A percentile compares a stretch with the other conserved stretches of the same genome.
phyloP scores from a whole-genome alignment of 2,329 filamentous ascomycete species.

The Phoma sp. region DNA sequence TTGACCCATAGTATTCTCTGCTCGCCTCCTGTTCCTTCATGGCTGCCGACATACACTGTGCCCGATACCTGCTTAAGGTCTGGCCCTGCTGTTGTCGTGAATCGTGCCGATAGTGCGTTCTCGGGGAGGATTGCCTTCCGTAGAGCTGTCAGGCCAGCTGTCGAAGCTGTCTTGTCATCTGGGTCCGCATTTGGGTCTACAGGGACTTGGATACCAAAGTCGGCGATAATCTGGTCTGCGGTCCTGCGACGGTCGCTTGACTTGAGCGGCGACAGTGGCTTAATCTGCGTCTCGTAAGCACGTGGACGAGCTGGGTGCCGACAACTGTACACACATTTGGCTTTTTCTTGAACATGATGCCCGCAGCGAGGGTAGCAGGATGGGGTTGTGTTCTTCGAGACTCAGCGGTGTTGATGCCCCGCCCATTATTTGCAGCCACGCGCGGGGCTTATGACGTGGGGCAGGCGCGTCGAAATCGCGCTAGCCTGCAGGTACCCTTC shows the following conservation, averaged over 20 bases:
- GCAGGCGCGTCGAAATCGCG: constrained; percentile 6
- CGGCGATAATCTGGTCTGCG: constrained; percentile 71
- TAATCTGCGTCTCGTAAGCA: constrained; percentile 60
- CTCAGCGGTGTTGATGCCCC: constrained; percentile 10
- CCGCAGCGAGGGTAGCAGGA: neutral
- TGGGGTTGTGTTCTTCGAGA: neutral
- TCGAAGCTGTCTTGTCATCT: constrained; percentile 54
- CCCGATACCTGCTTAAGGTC: constrained; percentile 68
- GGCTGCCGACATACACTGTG: constrained; percentile 69
- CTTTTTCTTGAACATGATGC: constrained; percentile 70
- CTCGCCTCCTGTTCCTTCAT: constrained; percentile 60
- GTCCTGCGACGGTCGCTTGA: constrained; percentile 72
- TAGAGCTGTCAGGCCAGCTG: constrained; percentile 58
- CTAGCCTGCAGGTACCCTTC: constrained; percentile 4
- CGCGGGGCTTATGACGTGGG: constrained; percentile 19
- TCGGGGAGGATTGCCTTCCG: constrained; percentile 70
- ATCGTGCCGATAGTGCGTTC: constrained; percentile 67
- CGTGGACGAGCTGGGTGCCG: neutral
- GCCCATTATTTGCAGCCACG: constrained; percentile 9
- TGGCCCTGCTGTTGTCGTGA: constrained; percentile 70
- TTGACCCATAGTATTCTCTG: constrained; percentile 71
- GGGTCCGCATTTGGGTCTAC: constrained; percentile 45
- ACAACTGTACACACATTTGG: constrained; percentile 56
- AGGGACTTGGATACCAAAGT: constrained; percentile 63
- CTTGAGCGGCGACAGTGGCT: constrained; percentile 69